These are phyloP conservation scores for Claviceps sp. DNA, from an alignment of 2,329 filamentous ascomycete species.

Conservation along the genomic window DNA sequence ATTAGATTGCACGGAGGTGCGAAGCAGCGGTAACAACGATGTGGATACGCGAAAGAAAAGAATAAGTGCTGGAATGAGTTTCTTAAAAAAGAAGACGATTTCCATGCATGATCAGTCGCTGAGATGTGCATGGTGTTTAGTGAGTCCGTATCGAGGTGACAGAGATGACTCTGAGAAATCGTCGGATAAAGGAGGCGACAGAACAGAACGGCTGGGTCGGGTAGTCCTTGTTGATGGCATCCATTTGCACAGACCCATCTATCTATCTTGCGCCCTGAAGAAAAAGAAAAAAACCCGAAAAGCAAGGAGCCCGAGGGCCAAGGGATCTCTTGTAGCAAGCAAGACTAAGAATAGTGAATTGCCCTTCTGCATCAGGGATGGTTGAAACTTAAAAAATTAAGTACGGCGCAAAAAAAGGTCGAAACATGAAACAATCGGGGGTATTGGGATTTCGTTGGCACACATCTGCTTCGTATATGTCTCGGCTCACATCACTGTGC, in stretches of 20 bases:
- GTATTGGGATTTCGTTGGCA: slow-evolving; percentile 3
- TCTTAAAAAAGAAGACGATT: too few species aligned
- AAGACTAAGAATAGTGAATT: too few species aligned
- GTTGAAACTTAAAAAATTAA: not conserved
- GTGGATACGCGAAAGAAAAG: too few species aligned
- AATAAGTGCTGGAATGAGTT: too few species aligned
- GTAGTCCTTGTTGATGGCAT: not conserved
- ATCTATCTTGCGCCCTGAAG: not conserved
- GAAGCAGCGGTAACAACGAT: too few species aligned
- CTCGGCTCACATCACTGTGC: slow-evolving; percentile 40
- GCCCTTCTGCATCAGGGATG: too few species aligned
- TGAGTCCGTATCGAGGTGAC: too few species aligned
- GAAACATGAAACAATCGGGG: not conserved
- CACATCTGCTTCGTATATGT: not conserved
- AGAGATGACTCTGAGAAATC: not conserved
- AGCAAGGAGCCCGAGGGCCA: too few species aligned
- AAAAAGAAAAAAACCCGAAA: too few species aligned
- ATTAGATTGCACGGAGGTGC: not conserved
- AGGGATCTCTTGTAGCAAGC: too few species aligned
- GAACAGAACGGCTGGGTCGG: not conserved
- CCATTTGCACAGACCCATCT: not conserved
- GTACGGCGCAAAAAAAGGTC: not conserved
- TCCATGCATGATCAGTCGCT: too few species aligned
- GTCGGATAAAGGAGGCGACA: not conserved
- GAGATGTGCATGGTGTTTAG: too few species aligned